Base-by-base conservation (phyloP, 1,284 basidiomycete genomes). In the Fomitopsis schrenkii region DNA sequence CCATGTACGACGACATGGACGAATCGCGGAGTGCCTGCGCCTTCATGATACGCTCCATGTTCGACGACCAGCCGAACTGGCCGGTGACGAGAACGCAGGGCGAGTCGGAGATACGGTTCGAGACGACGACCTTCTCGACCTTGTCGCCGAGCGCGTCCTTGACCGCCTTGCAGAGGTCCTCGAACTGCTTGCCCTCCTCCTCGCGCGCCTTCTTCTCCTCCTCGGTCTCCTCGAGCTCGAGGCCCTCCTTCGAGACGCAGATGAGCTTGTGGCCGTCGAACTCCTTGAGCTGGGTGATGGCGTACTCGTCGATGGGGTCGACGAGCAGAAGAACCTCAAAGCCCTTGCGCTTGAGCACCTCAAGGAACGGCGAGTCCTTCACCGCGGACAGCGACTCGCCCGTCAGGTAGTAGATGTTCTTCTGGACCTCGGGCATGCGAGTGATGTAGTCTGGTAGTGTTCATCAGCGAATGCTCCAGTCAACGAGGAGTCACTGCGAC, bases 31-130 rank as follows among this genome's bases (percentile, higher is more conserved):
- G 91, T 54, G 97, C 97, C 80, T 99, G 97, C 17, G 97, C 96
- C 82, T 98, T 98, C 97, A 99, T 99, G 85, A 99, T 98, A 77
- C 97, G 93, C 80, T 98, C 94, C 96, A 98, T 98, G 87, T 98
- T 98, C 67, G 96, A 95, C 54, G 95, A 98, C 97, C 97, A 99
- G 64, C 97, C 96, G 77, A 98, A 99, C 77, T 98, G 95, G 66
- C 96, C 97, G 67, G 97, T 98, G 74, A 98, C 97, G 72, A 97
- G 90, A 46, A 97, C 94, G 74, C 94, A 97, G 61, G 95, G 95
- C 33, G 95, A 97, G 79, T 97, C 94, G 72, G 87, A 85, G 82
- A 98, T 96, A 79, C 97, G 95, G 89, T 97, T 98, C 59, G 97
- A 98, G 70, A 98, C 85, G 67, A 98, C 88, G 42, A 99, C 97